Conservation (phyloP, 805 yeast genomes). For the Zygosaccharomyces gambellarensis region DNA sequence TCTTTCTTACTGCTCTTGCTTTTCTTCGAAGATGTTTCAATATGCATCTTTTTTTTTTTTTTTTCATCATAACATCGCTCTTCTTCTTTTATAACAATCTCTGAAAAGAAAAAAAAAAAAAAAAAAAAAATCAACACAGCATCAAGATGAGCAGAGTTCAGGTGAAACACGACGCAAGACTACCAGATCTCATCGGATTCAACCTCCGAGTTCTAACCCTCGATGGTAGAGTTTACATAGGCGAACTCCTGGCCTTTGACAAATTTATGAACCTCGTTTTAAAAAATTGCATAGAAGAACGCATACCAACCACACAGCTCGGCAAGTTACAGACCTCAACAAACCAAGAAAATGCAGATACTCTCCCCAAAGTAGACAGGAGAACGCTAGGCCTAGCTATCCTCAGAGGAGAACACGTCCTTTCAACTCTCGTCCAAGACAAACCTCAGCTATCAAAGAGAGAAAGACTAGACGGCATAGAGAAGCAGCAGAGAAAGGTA, state of each 20-base stretch:
- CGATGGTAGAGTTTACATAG: constrained; percentile 76
- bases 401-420: constrained; percentile 82
- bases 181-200: constrained; percentile 64
- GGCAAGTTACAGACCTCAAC: constrained; percentile 29
- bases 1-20: not conserved
- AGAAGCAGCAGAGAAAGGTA: constrained; percentile 34
- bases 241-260: constrained; percentile 83
- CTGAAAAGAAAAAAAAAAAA: not conserved
- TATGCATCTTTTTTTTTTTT: not conserved
- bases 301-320: constrained; percentile 58
- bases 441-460: constrained; percentile 47
- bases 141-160: constrained; percentile 13
- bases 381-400: constrained; percentile 76
- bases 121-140: not conserved
- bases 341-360: constrained; percentile 29
- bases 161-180: constrained; percentile 28
- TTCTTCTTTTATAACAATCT: not conserved
- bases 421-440: constrained; percentile 56
- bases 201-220: constrained; percentile 66
- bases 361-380: constrained; percentile 51
- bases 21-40: not conserved
- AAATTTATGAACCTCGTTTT: constrained; percentile 82
- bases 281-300: constrained; percentile 76
- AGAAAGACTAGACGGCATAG: constrained; percentile 33
- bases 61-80: not conserved